Conservation (phyloP, 2,329 filamentous ascomycete genomes). For the Fusarium solani-melongenae region DNA sequence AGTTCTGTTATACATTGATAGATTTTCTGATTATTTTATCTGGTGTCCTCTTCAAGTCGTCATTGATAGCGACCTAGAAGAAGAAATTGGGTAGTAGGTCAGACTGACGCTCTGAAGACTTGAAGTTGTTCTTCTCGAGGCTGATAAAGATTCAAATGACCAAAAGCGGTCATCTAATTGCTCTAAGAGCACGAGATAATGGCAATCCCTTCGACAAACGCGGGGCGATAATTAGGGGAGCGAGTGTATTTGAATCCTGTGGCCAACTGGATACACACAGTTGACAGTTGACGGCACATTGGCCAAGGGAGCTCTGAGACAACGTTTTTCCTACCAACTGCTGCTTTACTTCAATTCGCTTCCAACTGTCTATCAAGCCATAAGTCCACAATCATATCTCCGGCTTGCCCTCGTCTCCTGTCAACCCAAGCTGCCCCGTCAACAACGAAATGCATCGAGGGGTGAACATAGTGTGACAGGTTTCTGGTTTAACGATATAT, state of each 20-base stretch:
- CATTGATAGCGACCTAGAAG: neutral
- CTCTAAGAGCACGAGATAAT: neutral
- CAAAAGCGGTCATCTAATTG: neutral
- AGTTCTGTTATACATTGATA: too few species aligned
- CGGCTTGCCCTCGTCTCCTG: neutral
- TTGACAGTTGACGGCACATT: too few species aligned
- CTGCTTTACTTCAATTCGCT: neutral
- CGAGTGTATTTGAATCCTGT: neutral
- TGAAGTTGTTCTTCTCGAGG: neutral
- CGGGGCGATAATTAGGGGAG: neutral
- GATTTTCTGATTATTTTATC: neutral
- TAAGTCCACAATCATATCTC: neutral
- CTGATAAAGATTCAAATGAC: neutral
- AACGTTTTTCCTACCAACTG: neutral
- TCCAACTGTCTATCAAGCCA: neutral
- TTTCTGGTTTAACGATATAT: too few species aligned
- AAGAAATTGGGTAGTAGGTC: neutral
- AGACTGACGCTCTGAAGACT: neutral
- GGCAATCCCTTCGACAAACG: neutral
- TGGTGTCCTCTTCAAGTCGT: neutral
- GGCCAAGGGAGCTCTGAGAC: neutral
- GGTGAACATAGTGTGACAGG: neutral
- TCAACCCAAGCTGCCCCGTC: neutral
- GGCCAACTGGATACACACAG: too few species aligned
- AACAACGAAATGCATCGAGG: neutral